These are phyloP conservation scores for Camelina neglecta DNA, from an alignment of 345 rosid genomes.

Conservation along the genomic window DNA sequence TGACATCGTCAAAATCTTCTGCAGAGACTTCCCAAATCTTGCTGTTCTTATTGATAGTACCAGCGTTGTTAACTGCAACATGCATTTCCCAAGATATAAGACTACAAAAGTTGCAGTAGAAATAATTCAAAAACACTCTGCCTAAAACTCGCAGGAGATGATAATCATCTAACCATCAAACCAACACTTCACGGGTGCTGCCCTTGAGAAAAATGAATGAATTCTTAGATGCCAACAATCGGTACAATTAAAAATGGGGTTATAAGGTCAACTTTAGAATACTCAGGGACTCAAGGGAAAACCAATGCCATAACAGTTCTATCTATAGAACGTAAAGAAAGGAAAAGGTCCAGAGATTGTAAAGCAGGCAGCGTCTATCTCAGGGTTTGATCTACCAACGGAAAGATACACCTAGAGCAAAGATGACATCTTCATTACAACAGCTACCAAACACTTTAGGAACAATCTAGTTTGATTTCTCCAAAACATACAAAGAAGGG, in stretches of 20 bases:
- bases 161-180: constrained; percentile 17
- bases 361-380: not conserved
- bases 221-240: constrained; percentile 6
- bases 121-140: not conserved
- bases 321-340: constrained; percentile 8
- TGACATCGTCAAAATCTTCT: constrained; percentile 87
- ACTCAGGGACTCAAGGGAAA: not conserved
- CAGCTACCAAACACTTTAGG: constrained; percentile 1
- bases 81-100: constrained; percentile 21
- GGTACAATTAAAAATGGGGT: not conserved
- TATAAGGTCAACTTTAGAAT: not conserved
- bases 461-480: not conserved
- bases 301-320: not conserved
- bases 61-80: constrained; percentile 86
- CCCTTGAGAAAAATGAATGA: not conserved
- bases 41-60: constrained; percentile 85
- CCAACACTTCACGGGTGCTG: not conserved
- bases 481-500: constrained; percentile 11
- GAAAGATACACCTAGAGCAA: not conserved
- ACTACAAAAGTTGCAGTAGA: not conserved
- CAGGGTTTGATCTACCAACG: not conserved
- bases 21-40: constrained; percentile 92
- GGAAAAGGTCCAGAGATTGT: not conserved
- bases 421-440: not conserved
- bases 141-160: constrained; percentile 1